These are phyloP conservation scores for Nakaseomyces sp. DNA, from an alignment of 1,139 yeast genomes.

Conservation along the genomic window DNA sequence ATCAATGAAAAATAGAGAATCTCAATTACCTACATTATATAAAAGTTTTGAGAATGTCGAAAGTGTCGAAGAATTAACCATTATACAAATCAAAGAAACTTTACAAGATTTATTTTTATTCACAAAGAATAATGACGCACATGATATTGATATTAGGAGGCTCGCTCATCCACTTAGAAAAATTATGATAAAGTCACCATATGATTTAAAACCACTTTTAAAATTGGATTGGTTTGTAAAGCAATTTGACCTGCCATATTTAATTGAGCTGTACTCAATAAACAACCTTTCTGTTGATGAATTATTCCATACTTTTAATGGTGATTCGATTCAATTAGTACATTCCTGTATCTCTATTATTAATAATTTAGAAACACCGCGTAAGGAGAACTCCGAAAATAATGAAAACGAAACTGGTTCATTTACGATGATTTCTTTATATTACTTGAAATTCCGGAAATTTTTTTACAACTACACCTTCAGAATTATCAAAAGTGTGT, in stretches of 20 bases:
- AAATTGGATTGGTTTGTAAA: slow-evolving; percentile 21
- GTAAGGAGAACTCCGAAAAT: neutral
- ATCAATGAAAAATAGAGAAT: slow-evolving; percentile 6
- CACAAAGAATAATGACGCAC: neutral
- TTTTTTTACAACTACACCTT: slow-evolving; percentile 22
- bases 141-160: neutral
- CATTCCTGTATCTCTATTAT: slow-evolving; percentile 10
- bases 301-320: slow-evolving; percentile 10
- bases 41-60: slow-evolving; percentile 10
- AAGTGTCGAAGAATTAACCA: slow-evolving; percentile 5
- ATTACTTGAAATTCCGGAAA: slow-evolving; percentile 26
- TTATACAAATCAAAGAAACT: slow-evolving; percentile 11
- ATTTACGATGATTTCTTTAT: slow-evolving; percentile 16
- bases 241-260: slow-evolving; percentile 21
- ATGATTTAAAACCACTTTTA: slow-evolving; percentile 28
- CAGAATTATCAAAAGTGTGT: slow-evolving; percentile 12
- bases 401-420: slow-evolving; percentile 5
- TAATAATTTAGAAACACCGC: slow-evolving; percentile 2
- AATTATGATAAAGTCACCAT: slow-evolving; percentile 25
- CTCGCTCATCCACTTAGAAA: slow-evolving; percentile 8
- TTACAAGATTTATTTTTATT: slow-evolving; percentile 8
- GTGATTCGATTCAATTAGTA: slow-evolving; percentile 10
- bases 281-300: slow-evolving; percentile 21
- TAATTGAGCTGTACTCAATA: slow-evolving; percentile 30
- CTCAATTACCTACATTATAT: slow-evolving; percentile 9